Base-by-base conservation (phyloP, 2,329 filamentous ascomycete genomes). In the Microsporum ferrugineum region DNA sequence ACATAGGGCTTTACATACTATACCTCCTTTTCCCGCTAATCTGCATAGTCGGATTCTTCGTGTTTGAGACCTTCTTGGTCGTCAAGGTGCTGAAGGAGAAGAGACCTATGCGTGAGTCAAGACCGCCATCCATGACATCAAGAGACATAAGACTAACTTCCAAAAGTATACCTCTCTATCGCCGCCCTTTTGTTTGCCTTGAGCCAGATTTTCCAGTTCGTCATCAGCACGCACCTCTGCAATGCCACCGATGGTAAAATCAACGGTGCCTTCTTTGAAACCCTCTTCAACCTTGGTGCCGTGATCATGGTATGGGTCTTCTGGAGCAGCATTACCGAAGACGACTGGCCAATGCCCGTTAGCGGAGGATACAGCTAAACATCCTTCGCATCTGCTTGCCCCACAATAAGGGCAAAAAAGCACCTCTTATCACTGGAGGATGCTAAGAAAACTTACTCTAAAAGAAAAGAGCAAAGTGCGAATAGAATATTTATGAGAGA, bases 271-370 rank as follows among this genome's bases (percentile, higher is more conserved):
- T 76, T 99, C 0, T 99, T 99, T 73, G 84, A 96, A 74, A 95
- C 91, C 0, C 78, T 97, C 5, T 97, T 99, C 77, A 97, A 91
- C 0, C 79, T 96, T 0, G 77, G 92, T 10, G 82, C 91, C 0
- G 90, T 99, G 3, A 80, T 89, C 17, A 84, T 84, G 76, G 77
- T 96, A 65, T 99, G 94, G 91, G 75, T 89, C 61, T 99, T 99
- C 80, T 99, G 94, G 94, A 95, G 91, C 55, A 96, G 91, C 77
- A 99, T 99, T 69, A 99, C 94, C 14, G 94, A 99, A 76, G 94
- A 99, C 70, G 92, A 96, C 78, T 99, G 94, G 94, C 90, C 91
- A 1, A 79, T 82, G 73, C 78, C 80, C 17, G 63, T 69, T 17
- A 61, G 65, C 34, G 71, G 62, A 29, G 61, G 67, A 55, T 75